Base-by-base conservation (phyloP, 331 rosid genomes). In the Quercus phellos region DNA sequence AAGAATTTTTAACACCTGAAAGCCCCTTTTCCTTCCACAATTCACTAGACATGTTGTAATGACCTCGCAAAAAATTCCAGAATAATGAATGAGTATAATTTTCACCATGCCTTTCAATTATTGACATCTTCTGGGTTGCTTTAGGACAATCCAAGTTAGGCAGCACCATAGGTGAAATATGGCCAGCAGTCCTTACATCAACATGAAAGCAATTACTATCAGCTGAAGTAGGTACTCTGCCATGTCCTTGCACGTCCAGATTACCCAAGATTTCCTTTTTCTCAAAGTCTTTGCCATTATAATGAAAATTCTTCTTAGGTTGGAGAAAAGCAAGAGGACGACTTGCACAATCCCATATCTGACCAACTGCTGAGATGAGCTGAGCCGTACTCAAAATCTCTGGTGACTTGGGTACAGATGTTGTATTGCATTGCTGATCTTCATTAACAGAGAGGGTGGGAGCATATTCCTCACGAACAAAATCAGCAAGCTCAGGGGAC, bases 321-420 rank as follows among this genome's bases (percentile, higher is more conserved):
- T 74, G 89, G 76, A 83, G 78, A 54, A 80, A 61, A 12, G 77
- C 79, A 77, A 92, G 82, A 0, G 98, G 92, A 21, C 84, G 81
- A 86, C 88, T 86, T 19, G 93, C 97, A 75, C 83, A 86, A 89
- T 86, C 85, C 90, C 93, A 89, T 84, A 90, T 71, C 77, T 84
- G 93, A 67, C 97, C 90, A 35, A 90, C 78, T 17, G 90, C 86
- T 34, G 93, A 79, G 81, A 89, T 81, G 66, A 94, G 86, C 78
- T 79, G 89, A 80, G 88, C 29, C 0, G 87, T 90, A 86, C 83
- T 89, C 79, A 90, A 72, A 77, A 90, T 56, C 80, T 77, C 83
- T 18, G 84, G 83, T 70, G 93, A 70, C 79, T 86, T 89, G 7
- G 67, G 58, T 58, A 68, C 81, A 11, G 82, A 76, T 53, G 32